Evolutionary conservation across 805 yeast genomes (phyloP).

Genomic region (Candida quercuum): DNA sequence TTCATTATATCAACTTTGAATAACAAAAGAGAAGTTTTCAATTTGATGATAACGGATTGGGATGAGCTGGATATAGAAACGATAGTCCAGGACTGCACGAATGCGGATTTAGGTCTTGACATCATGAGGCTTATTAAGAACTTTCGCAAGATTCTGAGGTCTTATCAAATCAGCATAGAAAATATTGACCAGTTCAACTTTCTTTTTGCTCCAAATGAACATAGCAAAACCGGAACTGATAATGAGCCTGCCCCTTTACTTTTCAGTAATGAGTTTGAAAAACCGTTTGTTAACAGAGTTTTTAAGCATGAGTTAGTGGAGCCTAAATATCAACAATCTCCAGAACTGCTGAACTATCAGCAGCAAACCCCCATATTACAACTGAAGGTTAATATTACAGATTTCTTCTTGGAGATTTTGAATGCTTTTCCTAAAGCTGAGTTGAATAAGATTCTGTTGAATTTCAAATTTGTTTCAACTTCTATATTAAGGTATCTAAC

Average conservation of each 20-base stretch:
- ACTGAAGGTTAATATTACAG: neutral
- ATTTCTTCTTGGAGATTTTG: neutral
- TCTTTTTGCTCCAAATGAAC: too few relatives aligned
- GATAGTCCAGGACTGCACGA: constrained; percentile 1
- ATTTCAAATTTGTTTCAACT: constrained; percentile 15
- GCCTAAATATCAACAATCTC: too few relatives aligned
- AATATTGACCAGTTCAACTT: too few relatives aligned
- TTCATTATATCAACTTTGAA: constrained; percentile 1
- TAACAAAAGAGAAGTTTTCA: constrained; percentile 2
- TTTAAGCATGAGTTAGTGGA: neutral
- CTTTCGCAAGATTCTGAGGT: too few relatives aligned
- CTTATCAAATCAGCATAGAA: too few relatives aligned
- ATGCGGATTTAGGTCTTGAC: neutral
- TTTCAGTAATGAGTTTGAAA: neutral
- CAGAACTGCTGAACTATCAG: neutral
- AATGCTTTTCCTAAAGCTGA: neutral
- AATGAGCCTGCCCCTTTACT: too few relatives aligned
- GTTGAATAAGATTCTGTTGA: constrained; percentile 1
- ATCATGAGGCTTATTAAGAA: neutral
- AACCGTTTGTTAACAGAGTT: neutral
- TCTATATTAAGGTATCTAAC: constrained; percentile 12
- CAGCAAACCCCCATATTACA: neutral
- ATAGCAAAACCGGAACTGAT: too few relatives aligned
- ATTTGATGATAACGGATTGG: constrained; percentile 12
- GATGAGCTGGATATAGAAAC: constrained; percentile 2